Conservation (phyloP, 345 rosid genomes). For the Euphorbia tirucalli region DNA sequence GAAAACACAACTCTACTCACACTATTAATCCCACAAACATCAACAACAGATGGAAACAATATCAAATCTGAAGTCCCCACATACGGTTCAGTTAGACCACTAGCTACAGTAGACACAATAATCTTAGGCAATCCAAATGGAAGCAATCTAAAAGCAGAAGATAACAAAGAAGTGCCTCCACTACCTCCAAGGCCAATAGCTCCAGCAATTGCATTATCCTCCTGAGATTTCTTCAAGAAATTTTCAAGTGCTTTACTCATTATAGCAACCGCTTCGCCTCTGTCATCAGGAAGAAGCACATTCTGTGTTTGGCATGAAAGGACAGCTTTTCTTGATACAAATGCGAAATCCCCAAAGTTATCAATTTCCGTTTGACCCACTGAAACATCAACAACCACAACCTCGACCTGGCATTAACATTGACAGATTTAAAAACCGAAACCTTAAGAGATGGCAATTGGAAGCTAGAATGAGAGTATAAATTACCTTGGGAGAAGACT, state of each 20-base stretch:
- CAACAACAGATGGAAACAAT: constrained; percentile 79
- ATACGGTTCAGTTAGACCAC: constrained; percentile 77
- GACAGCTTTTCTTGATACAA: constrained; percentile 55
- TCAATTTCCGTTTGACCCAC: constrained; percentile 37
- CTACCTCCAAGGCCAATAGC: constrained; percentile 82
- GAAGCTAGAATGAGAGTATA: neutral
- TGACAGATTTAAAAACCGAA: neutral
- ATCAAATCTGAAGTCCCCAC: constrained; percentile 84
- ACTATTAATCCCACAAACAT: constrained; percentile 84
- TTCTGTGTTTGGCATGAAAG: constrained; percentile 36
- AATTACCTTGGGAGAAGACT: constrained; percentile 47
- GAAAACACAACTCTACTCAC: constrained; percentile 77
- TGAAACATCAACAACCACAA: constrained; percentile 79
- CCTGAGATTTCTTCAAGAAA: constrained; percentile 43
- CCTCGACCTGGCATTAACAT: constrained; percentile 44
- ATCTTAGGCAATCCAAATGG: constrained; percentile 77
- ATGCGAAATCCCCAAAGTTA: constrained; percentile 36
- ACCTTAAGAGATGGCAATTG: neutral
- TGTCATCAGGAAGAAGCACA: constrained; percentile 54
- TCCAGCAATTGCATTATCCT: constrained; percentile 51
- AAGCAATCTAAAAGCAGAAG: constrained; percentile 71
- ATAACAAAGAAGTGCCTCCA: constrained; percentile 80
- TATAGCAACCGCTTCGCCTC: constrained; percentile 63
- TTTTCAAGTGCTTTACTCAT: constrained; percentile 66
- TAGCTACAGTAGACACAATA: constrained; percentile 87